Evolutionary conservation across 163 green algal genomes (phyloP).

Genomic region (Volvox carteri): DNA sequence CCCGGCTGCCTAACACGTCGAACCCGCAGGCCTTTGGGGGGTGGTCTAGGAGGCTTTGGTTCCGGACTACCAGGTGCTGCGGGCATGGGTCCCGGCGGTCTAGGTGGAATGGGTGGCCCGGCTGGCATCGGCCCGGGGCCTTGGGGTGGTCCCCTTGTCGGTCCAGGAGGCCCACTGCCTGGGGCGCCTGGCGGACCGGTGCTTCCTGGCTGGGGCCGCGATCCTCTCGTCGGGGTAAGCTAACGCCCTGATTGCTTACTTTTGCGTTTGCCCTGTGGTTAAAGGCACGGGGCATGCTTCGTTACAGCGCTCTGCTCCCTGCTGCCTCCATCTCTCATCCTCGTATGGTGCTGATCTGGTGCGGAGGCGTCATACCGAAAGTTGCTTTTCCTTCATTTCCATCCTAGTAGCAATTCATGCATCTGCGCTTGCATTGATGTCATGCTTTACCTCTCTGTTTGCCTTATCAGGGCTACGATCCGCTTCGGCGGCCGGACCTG

Average conservation of each 20-base stretch:
- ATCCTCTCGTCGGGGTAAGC: constrained; percentile 38
- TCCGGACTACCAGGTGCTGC: background rate
- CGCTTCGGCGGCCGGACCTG: constrained; percentile 29
- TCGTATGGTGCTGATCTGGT: no score
- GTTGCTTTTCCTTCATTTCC: no score
- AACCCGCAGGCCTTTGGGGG: constrained; percentile 22
- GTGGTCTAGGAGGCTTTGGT: constrained; percentile 37
- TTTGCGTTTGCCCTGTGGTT: no score
- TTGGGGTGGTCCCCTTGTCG: constrained; percentile 46
- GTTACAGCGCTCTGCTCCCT: no score
- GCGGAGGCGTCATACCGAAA: no score
- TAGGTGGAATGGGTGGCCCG: constrained; percentile 8
- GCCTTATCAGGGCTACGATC: constrained; percentile 41
- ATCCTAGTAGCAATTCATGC: no score
- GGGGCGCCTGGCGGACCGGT: constrained; percentile 32
- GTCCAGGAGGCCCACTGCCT: constrained; percentile 2
- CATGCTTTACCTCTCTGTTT: no score
- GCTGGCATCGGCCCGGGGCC: constrained; percentile 16
- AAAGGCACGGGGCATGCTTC: no score
- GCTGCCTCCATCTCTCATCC: no score
- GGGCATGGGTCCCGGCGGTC: constrained; percentile 16
- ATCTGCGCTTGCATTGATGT: no score
- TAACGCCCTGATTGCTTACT: no score
- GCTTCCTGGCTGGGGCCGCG: constrained; percentile 42
- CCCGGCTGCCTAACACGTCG: no score